Conservation (phyloP, 345 rosid genomes). For the Gossypium turneri region DNA sequence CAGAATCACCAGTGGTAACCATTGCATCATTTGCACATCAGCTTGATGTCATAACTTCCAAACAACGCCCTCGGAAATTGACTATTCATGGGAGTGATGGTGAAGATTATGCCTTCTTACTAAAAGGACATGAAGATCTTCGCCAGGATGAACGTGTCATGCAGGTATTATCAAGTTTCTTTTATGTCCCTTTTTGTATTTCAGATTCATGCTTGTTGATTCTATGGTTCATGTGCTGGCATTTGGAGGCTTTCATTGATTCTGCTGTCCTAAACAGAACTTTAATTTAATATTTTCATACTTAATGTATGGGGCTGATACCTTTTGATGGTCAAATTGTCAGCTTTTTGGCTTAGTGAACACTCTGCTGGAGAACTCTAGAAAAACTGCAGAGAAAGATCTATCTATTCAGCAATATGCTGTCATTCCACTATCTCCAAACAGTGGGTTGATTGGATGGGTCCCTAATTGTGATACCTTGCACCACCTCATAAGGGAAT, state of each 20-base stretch:
- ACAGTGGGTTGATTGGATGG: slow-evolving; percentile 96
- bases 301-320: background rate
- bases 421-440: slow-evolving; percentile 93
- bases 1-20: slow-evolving; percentile 87
- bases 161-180: slow-evolving; percentile 60
- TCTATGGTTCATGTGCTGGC: background rate
- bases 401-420: slow-evolving; percentile 77
- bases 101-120: slow-evolving; percentile 81
- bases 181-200: slow-evolving; percentile 12
- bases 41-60: slow-evolving; percentile 86
- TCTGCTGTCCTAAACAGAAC: background rate
- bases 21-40: slow-evolving; percentile 88
- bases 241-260: slow-evolving; percentile 26
- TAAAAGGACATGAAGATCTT: slow-evolving; percentile 97
- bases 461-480: slow-evolving; percentile 96
- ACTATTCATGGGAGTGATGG: slow-evolving; percentile 96
- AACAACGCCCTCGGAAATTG: slow-evolving; percentile 92
- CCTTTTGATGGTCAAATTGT: background rate
- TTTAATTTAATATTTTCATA: background rate
- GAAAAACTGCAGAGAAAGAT: slow-evolving; percentile 89
- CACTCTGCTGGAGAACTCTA: slow-evolving; percentile 80
- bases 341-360: slow-evolving; percentile 42
- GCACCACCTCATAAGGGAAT: slow-evolving; percentile 87
- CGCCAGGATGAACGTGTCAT: slow-evolving; percentile 99
- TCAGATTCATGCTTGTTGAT: background rate